A percentile compares a stretch with the other conserved stretches of the same genome.
Conservation (phyloP, 1,284 basidiomycete genomes). For the Mrakiaceae sp. region DNA sequence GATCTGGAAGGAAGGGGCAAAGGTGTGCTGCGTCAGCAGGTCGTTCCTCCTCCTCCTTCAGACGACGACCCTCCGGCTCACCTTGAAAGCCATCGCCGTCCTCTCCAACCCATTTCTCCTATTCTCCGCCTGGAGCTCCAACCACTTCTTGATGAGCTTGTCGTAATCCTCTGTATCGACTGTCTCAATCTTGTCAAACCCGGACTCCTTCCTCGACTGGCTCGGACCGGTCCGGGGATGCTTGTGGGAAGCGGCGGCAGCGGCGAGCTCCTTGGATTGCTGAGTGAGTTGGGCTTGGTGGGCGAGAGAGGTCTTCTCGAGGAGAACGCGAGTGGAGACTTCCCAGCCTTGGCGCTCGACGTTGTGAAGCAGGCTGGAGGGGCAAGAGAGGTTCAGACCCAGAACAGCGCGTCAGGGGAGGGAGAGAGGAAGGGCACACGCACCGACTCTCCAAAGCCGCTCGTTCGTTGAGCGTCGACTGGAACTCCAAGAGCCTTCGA, state of each 20-base stretch:
- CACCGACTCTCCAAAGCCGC: constrained; percentile 27
- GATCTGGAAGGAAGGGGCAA: constrained; percentile 23
- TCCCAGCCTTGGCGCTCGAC: constrained; percentile 12
- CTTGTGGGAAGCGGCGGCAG: neutral
- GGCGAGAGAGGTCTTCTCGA: neutral
- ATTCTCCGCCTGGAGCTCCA: constrained; percentile 15
- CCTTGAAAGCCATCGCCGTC: constrained; percentile 9
- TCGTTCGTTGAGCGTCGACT: constrained; percentile 24
- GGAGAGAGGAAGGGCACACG: constrained; percentile 11
- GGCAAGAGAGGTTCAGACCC: neutral
- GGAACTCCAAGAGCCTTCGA: constrained; percentile 22
- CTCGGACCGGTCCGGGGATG: neutral
- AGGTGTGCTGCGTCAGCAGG: neutral
- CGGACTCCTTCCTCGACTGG: constrained; percentile 9
- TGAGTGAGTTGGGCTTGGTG: neutral
- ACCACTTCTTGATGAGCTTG: constrained; percentile 16
- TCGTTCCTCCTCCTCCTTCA: neutral
- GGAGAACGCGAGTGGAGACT: neutral
- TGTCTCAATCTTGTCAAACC: constrained; percentile 12
- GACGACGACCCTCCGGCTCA: neutral
- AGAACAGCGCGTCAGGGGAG: neutral
- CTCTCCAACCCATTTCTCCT: constrained; percentile 5
- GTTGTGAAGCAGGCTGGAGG: constrained; percentile 9
- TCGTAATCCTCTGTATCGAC: constrained; percentile 12
- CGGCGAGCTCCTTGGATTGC: neutral